Percentiles rank a stretch among this genome's conserved stretches.
Evolutionary conservation across 192 early-diverging fungal genomes (phyloP).

Genomic region (Umbelopsis isabellina): DNA sequence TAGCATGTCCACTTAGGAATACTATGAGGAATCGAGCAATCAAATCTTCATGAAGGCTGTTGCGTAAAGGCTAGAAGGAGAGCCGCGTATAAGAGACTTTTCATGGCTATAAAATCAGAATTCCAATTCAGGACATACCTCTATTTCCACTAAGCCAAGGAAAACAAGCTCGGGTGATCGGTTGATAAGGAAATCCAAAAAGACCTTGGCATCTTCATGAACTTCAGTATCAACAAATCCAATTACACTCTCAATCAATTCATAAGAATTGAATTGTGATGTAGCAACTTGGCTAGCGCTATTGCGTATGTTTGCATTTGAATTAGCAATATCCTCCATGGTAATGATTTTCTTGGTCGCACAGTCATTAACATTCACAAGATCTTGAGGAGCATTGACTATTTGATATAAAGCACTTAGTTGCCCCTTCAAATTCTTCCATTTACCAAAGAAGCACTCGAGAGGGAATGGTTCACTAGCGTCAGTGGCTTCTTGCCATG

Average conservation of each 20-base stretch:
- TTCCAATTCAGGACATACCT: conserved; percentile 38
- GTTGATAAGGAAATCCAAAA: conserved; percentile 63
- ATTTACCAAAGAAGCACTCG: conserved; percentile 69
- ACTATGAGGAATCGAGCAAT: conserved; percentile 59
- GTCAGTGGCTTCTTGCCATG: conserved; percentile 49
- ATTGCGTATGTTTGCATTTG: conserved; percentile 47
- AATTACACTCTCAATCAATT: conserved; percentile 70
- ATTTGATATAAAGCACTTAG: conserved; percentile 69
- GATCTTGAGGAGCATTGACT: conserved; percentile 56
- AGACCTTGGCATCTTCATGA: conserved; percentile 62
- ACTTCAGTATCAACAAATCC: conserved; percentile 58
- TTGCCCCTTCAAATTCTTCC: conserved; percentile 73
- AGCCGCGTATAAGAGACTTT: neutral
- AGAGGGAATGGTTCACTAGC: conserved; percentile 66
- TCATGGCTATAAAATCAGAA: neutral
- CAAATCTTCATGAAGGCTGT: conserved; percentile 64
- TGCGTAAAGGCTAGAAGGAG: conserved; percentile 1
- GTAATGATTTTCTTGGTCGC: conserved; percentile 57
- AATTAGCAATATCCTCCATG: conserved; percentile 53
- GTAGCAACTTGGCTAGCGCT: conserved; percentile 53
- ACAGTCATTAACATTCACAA: conserved; percentile 60
- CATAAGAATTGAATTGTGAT: conserved; percentile 69
- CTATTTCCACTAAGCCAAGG: conserved; percentile 70
- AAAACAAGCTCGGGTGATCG: conserved; percentile 75
- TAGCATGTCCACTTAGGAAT: conserved; percentile 67